These are phyloP conservation scores for Prunella vulgaris DNA, from an alignment of 257 asterid species.

Conservation along the genomic window DNA sequence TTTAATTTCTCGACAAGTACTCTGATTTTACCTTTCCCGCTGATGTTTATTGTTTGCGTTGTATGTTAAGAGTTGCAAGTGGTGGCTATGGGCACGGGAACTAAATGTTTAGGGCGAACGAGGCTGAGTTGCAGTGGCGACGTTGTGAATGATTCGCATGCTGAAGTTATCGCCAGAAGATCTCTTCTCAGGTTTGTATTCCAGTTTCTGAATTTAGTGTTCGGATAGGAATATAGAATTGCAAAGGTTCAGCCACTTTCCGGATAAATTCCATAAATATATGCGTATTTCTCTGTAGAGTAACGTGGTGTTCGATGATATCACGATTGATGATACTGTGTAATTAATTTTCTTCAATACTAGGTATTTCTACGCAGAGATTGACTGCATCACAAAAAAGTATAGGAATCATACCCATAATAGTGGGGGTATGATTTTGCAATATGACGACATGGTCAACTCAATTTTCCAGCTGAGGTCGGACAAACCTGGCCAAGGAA, in stretches of 20 bases:
- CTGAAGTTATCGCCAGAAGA: slow-evolving; percentile 85
- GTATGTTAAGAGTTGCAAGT: slow-evolving; percentile 51
- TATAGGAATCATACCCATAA: slow-evolving; percentile 25
- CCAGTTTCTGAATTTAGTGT: not conserved
- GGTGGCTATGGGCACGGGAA: slow-evolving; percentile 89
- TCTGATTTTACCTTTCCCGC: not conserved
- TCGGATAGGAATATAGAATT: not conserved
- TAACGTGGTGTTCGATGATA: not conserved
- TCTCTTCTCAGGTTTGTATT: slow-evolving; percentile 66
- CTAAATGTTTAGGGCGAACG: slow-evolving; percentile 77
- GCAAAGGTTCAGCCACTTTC: not conserved
- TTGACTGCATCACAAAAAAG: slow-evolving; percentile 28
- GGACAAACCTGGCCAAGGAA: slow-evolving; percentile 33
- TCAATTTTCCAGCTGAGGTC: slow-evolving; percentile 36
- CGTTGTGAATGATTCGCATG: slow-evolving; percentile 89
- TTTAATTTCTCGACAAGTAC: not conserved
- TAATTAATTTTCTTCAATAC: slow-evolving; percentile 17
- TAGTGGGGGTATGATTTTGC: slow-evolving; percentile 23
- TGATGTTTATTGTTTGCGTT: slow-evolving; percentile 3
- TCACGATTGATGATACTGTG: not conserved
- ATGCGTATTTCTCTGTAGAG: not conserved
- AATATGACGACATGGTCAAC: slow-evolving; percentile 25
- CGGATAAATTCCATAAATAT: not conserved
- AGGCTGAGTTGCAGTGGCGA: slow-evolving; percentile 68
- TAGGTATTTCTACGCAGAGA: slow-evolving; percentile 75